Conservation (phyloP, 2,329 filamentous ascomycete species). For the Paecilomyces sp. region DNA sequence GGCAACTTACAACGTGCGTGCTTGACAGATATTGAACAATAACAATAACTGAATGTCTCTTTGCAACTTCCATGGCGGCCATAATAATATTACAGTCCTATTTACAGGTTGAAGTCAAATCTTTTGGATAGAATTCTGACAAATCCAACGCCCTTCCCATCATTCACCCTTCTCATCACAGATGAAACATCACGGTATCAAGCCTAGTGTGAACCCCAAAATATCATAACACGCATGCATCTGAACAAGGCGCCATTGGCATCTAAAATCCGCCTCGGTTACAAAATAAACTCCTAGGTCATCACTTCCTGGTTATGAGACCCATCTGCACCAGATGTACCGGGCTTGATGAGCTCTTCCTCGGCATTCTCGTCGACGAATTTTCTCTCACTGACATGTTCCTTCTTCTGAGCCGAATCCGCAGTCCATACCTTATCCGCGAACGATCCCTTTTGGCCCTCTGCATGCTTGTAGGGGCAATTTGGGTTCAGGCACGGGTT, state of each 20-base stretch:
- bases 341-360: conserved; percentile 68
- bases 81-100: neutral
- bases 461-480: conserved; percentile 83
- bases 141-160: neutral
- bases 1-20: neutral
- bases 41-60: neutral
- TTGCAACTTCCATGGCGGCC: neutral
- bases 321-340: conserved; percentile 18
- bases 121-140: neutral
- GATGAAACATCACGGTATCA: neutral
- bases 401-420: conserved; percentile 32
- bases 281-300: conserved; percentile 15
- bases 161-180: neutral
- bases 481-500: conserved; percentile 84
- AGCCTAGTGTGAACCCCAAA: neutral
- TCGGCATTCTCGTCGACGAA: conserved; percentile 60
- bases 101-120: neutral
- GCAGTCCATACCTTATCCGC: conserved; percentile 89
- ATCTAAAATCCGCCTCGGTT: neutral
- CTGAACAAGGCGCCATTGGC: neutral
- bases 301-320: conserved; percentile 23
- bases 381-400: conserved; percentile 78
- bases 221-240: neutral
- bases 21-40: neutral
- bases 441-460: conserved; percentile 80